Evolutionary conservation across 2,329 filamentous ascomycete species (phyloP), one percentile per base, ranked within the genome.

Genomic region (Diaporthe humulicola): DNA sequence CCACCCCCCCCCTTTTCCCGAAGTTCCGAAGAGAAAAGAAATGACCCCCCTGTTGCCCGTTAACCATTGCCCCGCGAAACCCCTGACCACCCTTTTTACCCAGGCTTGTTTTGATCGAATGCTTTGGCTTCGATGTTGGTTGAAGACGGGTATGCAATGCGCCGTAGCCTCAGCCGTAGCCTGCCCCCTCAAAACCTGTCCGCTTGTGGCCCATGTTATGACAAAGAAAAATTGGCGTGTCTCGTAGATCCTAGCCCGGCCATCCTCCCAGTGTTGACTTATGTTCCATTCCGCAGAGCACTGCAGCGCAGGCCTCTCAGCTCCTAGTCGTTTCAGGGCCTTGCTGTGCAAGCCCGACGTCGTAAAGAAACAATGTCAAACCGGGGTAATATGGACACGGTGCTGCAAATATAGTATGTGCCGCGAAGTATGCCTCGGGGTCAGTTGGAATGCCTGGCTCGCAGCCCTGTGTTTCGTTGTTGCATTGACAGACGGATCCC

Each of bases 261-360:
- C 45, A 58, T 48, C 15, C 15, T 25, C 33, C 40, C 17, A 28
- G 30, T 17, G 70, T 64, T 30, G 45, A 22, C 57, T 33, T 17
- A 5, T 30, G 15, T 42, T 38, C 42, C 36, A 54, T 42, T 17
- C 36, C 57, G 80, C 12, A 77, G 77, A 75, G 78, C n/a, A 58
- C 73, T 38, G 70, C 42, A 64, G 8, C 22, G 33, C 33, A 14
- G 42, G 40, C 38, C 28, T n/a, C n/a, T 15, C 25, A 58, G 45
- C 33, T 54, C 40, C 57, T 15, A 15, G 25, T 28, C n/a, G 25
- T 45, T 25, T n/a, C 56, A 45, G 30, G 17, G 42, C 30, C 28
- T n/a, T 72, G 57, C 45, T 64, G 33, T 54, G 45, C 28, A 71
- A 38, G 45, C 33, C 28, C 30, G 28, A 33, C n/a, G 58, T 25